Conservation (phyloP, 129 eudicot genomes). For the Gnaphalium uliginosum region DNA sequence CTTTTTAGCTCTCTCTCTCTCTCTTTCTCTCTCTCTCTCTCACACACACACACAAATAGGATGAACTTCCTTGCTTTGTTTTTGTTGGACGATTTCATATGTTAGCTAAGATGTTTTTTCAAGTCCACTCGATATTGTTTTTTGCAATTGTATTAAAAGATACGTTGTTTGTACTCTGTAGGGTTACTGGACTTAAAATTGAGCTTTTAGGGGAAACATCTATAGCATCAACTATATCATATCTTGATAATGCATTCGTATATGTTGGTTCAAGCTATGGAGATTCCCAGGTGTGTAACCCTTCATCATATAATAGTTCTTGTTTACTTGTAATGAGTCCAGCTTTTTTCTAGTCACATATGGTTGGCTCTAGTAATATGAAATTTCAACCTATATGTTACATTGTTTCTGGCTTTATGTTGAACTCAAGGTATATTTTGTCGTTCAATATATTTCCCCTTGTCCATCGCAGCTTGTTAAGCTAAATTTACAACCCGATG, state of each 20-base stretch:
- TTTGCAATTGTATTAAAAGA: conserved; percentile 7
- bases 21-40: not conserved
- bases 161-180: conserved; percentile 32
- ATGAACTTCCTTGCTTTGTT: not conserved
- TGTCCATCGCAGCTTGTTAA: conserved; percentile 68
- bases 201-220: conserved; percentile 98
- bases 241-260: conserved; percentile 93
- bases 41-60: not conserved
- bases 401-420: conserved; percentile 2
- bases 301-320: not conserved
- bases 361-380: not conserved
- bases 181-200: conserved; percentile 97
- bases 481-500: conserved; percentile 87
- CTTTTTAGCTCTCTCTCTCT: not conserved
- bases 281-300: conserved; percentile 83
- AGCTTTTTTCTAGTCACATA: not conserved
- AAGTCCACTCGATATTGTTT: not conserved
- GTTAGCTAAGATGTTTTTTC: not conserved
- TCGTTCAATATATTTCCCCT: conserved; percentile 5
- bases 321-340: not conserved
- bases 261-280: conserved; percentile 98
- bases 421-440: not conserved
- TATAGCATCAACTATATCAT: conserved; percentile 89
- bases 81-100: not conserved
- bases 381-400: not conserved